phyloP scores from a whole-genome alignment of 495 filamentous ascomycete species.

The Oidiodendron maius region DNA sequence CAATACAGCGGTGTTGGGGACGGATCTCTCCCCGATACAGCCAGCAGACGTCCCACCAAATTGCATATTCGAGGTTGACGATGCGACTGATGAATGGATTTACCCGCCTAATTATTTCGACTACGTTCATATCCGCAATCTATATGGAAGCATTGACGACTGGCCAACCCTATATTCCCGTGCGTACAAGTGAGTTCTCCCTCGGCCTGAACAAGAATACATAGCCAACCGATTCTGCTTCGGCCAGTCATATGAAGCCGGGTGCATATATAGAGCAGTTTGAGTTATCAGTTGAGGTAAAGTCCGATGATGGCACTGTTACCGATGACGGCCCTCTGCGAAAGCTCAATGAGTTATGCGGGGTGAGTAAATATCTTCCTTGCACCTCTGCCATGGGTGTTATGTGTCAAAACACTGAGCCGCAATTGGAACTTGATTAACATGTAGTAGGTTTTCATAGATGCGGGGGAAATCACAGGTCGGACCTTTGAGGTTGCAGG shows the following conservation, averaged over 20 bases:
- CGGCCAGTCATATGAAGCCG: conserved; percentile 29
- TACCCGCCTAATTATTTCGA: conserved; percentile 41
- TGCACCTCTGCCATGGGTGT: not conserved
- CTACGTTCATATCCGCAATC: conserved; percentile 46
- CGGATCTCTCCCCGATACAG: conserved; percentile 45
- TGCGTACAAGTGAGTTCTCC: conserved; percentile 11
- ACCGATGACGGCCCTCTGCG: conserved; percentile 1
- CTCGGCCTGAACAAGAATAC: not conserved
- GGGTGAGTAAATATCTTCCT: not conserved
- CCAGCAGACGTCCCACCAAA: conserved; percentile 48
- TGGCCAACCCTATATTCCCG: conserved; percentile 22
- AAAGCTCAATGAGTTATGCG: conserved; percentile 9
- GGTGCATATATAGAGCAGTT: conserved; percentile 49
- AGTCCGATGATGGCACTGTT: conserved; percentile 14
- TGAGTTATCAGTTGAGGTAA: conserved; percentile 29
- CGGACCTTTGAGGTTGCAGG: conserved; percentile 29
- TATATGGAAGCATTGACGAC: conserved; percentile 33
- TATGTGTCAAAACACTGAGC: too few relatives aligned
- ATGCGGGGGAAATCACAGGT: conserved; percentile 33
- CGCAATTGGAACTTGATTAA: not conserved
- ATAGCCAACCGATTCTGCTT: not conserved
- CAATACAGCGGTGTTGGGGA: conserved; percentile 50
- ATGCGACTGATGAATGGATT: conserved; percentile 48
- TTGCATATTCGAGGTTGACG: conserved; percentile 45
- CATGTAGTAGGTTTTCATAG: conserved; percentile 23